phyloP scores from a whole-genome alignment of 2,329 filamentous ascomycete species.

The Cytospora mali region DNA sequence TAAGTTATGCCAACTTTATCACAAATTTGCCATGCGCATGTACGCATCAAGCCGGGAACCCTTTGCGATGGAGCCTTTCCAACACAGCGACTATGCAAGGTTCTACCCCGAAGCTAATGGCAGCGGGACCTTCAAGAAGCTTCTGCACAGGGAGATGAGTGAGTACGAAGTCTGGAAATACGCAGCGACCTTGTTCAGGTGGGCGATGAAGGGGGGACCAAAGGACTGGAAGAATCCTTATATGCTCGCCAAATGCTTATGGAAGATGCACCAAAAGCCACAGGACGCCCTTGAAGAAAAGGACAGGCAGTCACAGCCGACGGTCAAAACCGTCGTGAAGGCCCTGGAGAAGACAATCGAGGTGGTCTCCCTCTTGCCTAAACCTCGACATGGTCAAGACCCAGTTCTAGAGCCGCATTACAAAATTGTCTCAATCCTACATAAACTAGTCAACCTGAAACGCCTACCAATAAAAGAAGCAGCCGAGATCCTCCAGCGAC shows the following conservation, averaged over 20 bases:
- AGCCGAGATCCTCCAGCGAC: constrained; percentile 56
- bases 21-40: constrained; percentile 63
- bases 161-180: constrained; percentile 65
- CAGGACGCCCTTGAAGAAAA: constrained; percentile 47
- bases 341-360: constrained; percentile 55
- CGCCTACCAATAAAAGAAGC: constrained; percentile 53
- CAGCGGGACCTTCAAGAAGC: constrained; percentile 54
- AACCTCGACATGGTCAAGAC: constrained; percentile 63
- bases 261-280: constrained; percentile 63
- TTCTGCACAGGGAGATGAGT: constrained; percentile 58
- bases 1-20: constrained; percentile 59
- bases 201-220: constrained; percentile 57
- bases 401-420: constrained; percentile 90
- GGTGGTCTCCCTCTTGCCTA: constrained; percentile 54
- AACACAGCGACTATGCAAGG: constrained; percentile 57
- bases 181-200: constrained; percentile 57
- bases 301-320: constrained; percentile 44
- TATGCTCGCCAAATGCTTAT: constrained; percentile 64
- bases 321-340: constrained; percentile 47
- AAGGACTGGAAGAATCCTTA: constrained; percentile 63
- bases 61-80: constrained; percentile 64
- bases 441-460: constrained; percentile 72
- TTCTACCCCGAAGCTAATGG: constrained; percentile 58
- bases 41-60: constrained; percentile 65
- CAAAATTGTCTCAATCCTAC: constrained; percentile 79